These are phyloP conservation scores for Metschnikowia arizonensis DNA, from an alignment of 805 yeast species.

Conservation along the genomic window DNA sequence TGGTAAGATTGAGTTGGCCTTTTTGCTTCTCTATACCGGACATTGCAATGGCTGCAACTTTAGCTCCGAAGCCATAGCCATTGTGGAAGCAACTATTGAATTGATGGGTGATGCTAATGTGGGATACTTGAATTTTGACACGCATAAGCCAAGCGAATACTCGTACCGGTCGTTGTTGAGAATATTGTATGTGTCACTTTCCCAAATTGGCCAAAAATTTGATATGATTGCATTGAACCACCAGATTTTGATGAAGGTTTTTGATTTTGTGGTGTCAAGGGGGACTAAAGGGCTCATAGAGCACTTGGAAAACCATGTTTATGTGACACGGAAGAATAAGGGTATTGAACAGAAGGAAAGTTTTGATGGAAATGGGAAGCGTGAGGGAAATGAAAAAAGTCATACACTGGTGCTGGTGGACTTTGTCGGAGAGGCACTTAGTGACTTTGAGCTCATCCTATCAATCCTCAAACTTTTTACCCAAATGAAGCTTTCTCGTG, in stretches of 20 bases:
- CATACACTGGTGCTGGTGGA: no score
- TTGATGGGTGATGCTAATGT: conserved; percentile 49
- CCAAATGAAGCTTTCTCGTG: conserved; percentile 43
- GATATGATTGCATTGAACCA: conserved; percentile 43
- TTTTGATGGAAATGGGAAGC: no score
- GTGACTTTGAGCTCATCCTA: conserved; percentile 60
- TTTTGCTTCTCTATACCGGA: conserved; percentile 47
- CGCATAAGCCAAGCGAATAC: conserved; percentile 26
- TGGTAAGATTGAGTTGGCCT: conserved; percentile 63
- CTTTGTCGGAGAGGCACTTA: conserved; percentile 48
- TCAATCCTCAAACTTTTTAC: conserved; percentile 61
- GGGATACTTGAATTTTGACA: conserved; percentile 38
- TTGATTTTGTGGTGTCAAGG: conserved; percentile 59
- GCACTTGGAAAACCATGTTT: conserved; percentile 55
- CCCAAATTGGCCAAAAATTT: conserved; percentile 39
- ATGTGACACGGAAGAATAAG: conserved; percentile 33
- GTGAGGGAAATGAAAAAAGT: no score
- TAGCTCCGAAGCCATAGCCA: conserved; percentile 28
- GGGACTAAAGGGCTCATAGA: conserved; percentile 60
- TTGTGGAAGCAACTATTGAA: conserved; percentile 42
- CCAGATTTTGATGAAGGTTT: conserved; percentile 51
- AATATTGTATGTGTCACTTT: conserved; percentile 47
- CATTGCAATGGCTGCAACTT: conserved; percentile 27
- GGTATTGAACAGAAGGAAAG: no score
- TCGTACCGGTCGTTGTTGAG: conserved; percentile 58